Conservation (phyloP, 2,329 filamentous ascomycete genomes). For the Madurella mycetomatis region DNA sequence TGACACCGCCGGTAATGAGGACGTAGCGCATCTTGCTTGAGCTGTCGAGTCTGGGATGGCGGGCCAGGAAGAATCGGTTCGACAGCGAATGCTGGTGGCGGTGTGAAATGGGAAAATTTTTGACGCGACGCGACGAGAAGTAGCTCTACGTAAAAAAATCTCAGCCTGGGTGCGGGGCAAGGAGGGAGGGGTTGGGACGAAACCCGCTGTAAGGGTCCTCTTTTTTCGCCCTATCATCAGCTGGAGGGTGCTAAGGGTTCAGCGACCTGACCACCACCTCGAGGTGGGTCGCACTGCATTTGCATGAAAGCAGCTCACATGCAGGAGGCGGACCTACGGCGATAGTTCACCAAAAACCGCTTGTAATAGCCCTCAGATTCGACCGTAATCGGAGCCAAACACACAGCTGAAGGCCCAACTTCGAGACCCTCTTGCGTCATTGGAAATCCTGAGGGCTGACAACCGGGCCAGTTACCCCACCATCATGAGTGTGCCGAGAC, state of each 20-base stretch:
- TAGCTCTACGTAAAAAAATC: conserved; percentile 7
- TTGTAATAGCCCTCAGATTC: no score
- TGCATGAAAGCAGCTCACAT: no score
- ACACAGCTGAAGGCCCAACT: no score
- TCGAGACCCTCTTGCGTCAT: no score
- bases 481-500: neutral
- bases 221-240: conserved; percentile 7
- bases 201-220: conserved; percentile 4
- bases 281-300: no score
- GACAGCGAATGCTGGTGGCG: conserved; percentile 7
- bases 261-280: neutral
- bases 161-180: conserved; percentile 11
- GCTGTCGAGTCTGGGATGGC: conserved; percentile 3
- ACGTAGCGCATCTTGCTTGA: conserved; percentile 19
- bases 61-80: neutral
- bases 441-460: no score
- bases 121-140: conserved; percentile 15
- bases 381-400: no score
- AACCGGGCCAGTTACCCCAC: conserved; percentile 1
- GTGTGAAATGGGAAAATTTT: conserved; percentile 16
- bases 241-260: conserved; percentile 1
- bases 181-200: neutral
- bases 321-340: no score
- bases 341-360: no score
- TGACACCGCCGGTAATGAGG: conserved; percentile 20